phyloP scores from a whole-genome alignment of 495 filamentous ascomycete genomes.

The Penicillium coffeae region DNA sequence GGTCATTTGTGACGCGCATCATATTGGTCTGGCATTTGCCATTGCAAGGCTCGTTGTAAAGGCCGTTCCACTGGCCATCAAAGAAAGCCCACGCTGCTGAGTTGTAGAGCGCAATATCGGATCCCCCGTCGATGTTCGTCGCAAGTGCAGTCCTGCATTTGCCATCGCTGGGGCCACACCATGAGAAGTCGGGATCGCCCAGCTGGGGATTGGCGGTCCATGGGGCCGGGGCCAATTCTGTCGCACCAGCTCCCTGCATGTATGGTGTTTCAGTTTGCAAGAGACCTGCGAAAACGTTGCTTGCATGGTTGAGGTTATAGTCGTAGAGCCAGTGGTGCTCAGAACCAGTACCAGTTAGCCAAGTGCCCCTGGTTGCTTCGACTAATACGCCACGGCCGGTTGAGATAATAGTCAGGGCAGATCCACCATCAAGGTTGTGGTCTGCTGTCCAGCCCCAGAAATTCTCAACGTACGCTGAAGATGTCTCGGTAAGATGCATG shows the following conservation, averaged over 20 bases:
- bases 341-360: slow-evolving; percentile 41
- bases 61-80: slow-evolving; percentile 35
- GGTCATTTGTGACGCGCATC: slow-evolving; percentile 32
- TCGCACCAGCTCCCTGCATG: slow-evolving; percentile 39
- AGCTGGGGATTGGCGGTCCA: slow-evolving; percentile 33
- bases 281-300: slow-evolving; percentile 44
- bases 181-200: slow-evolving; percentile 44
- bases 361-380: slow-evolving; percentile 41
- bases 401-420: slow-evolving; percentile 36
- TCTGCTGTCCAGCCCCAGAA: slow-evolving; percentile 63
- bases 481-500: slow-evolving; percentile 47
- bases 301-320: slow-evolving; percentile 46
- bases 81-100: slow-evolving; percentile 52
- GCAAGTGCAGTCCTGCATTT: slow-evolving; percentile 42
- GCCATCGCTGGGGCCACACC: slow-evolving; percentile 28
- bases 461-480: slow-evolving; percentile 55
- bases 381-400: slow-evolving; percentile 49
- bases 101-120: slow-evolving; percentile 52
- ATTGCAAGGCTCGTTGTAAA: slow-evolving; percentile 31
- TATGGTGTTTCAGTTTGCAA: slow-evolving; percentile 46
- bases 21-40: slow-evolving; percentile 43
- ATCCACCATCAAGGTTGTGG: slow-evolving; percentile 45
- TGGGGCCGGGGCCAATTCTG: slow-evolving; percentile 36
- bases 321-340: slow-evolving; percentile 51
- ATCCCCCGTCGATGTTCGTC: slow-evolving; percentile 36